These are phyloP conservation scores for Lycium ferocissimum DNA, from an alignment of 257 asterid genomes.

Conservation along the genomic window DNA sequence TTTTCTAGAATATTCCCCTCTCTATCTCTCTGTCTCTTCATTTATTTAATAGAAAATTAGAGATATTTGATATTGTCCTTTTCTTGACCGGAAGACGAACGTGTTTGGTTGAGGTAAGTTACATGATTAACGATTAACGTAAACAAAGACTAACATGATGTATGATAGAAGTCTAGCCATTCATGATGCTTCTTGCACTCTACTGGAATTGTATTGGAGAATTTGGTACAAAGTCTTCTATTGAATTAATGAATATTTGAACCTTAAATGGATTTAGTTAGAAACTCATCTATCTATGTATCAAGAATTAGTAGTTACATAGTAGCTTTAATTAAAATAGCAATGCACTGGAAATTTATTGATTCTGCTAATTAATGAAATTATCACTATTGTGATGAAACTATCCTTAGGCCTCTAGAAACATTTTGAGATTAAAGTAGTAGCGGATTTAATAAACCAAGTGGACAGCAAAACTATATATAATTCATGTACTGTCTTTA, in stretches of 20 bases:
- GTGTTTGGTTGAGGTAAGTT: conserved; percentile 7
- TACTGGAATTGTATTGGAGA: conserved; percentile 5
- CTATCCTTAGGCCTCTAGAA: not conserved
- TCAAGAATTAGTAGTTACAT: conserved; percentile 18
- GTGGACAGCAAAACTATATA: no score
- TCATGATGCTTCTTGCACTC: not conserved
- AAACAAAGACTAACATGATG: not conserved
- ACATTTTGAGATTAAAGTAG: no score
- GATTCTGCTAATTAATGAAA: not conserved
- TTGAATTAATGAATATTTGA: not conserved
- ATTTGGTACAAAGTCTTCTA: not conserved
- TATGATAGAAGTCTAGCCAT: conserved; percentile 1
- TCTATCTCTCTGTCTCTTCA: no score
- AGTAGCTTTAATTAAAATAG: not conserved
- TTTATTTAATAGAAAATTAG: not conserved
- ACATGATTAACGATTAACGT: not conserved
- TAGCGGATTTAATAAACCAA: no score
- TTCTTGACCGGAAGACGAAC: conserved; percentile 4
- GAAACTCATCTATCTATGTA: not conserved
- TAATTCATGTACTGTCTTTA: no score
- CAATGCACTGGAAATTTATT: not conserved
- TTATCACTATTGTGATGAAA: not conserved
- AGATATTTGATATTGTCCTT: not conserved
- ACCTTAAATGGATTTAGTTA: conserved; percentile 10
- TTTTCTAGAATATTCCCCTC: no score